Percentiles rank a stretch among this genome's conserved stretches.
phyloP scores from a whole-genome alignment of 2,329 filamentous ascomycete genomes.

The Aspergillus alliaceus region DNA sequence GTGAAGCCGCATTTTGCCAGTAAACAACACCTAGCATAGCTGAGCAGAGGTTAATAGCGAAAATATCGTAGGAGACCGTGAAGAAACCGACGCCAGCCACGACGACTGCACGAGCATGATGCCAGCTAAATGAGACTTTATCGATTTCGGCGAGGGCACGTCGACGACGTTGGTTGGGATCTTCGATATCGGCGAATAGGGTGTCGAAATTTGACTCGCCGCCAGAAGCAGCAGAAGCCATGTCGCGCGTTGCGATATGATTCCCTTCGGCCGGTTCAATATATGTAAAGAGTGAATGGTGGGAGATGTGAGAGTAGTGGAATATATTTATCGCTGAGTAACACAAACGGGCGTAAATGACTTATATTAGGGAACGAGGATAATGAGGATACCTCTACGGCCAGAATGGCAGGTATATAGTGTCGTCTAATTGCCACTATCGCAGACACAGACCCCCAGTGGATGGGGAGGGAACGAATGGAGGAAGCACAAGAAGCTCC shows the following conservation, averaged over 20 bases:
- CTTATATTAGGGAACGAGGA: no score
- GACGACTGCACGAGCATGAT: conserved; percentile 73
- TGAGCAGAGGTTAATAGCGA: conserved; percentile 71
- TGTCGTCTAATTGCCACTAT: not conserved
- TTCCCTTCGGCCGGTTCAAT: not conserved
- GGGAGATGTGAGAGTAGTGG: not conserved
- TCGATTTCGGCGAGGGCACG: conserved; percentile 79
- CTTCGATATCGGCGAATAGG: conserved; percentile 30
- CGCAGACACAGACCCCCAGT: not conserved
- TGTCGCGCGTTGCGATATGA: not conserved
- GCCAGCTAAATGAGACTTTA: conserved; percentile 80
- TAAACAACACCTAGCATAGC: conserved; percentile 79
- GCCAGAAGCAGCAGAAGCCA: not conserved
- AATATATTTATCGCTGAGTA: not conserved
- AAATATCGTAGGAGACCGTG: conserved; percentile 83
- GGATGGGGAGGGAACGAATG: not conserved
- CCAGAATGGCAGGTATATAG: no score
- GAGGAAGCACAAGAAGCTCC: not conserved
- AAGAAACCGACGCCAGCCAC: conserved; percentile 88
- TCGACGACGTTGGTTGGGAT: conserved; percentile 76
- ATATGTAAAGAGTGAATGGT: not conserved
- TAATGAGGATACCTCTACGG: no score
- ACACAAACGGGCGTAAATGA: no score
- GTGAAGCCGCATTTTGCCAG: conserved; percentile 57
- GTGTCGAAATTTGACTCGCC: conserved; percentile 54